These are phyloP conservation scores for Phytophthora sp. DNA, from an alignment of 352 stramenopile species.

Conservation along the genomic window DNA sequence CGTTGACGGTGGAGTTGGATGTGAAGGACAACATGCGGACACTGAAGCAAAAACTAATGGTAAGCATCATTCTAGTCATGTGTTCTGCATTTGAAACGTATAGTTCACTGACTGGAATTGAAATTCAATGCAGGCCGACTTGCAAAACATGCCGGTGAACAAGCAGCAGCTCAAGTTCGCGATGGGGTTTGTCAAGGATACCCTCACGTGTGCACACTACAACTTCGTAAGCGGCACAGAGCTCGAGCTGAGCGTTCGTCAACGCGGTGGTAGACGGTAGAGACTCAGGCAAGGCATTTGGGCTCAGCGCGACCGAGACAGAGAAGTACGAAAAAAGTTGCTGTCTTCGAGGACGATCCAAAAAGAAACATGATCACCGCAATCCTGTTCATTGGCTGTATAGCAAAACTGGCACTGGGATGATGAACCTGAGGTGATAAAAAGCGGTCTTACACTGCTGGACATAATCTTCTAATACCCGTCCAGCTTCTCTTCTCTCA, in stretches of 20 bases:
- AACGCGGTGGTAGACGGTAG: slow-evolving; percentile 77
- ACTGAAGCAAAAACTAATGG: slow-evolving; percentile 92
- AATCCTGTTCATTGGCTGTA: slow-evolving; percentile 8
- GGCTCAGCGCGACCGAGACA: not conserved
- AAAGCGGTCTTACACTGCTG: slow-evolving; percentile 16
- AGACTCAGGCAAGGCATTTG: not conserved
- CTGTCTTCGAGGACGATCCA: slow-evolving; percentile 1
- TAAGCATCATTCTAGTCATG: slow-evolving; percentile 22
- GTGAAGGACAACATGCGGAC: slow-evolving; percentile 91
- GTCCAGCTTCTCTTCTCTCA: slow-evolving; percentile 77
- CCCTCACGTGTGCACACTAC: slow-evolving; percentile 83
- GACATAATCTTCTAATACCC: slow-evolving; percentile 28
- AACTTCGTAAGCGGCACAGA: slow-evolving; percentile 82
- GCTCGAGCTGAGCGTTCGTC: slow-evolving; percentile 81
- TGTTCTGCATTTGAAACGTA: not conserved
- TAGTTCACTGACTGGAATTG: too few species aligned
- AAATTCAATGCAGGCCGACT: slow-evolving; percentile 46
- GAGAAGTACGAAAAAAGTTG: not conserved
- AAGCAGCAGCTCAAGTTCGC: slow-evolving; percentile 96
- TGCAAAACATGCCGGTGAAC: slow-evolving; percentile 93
- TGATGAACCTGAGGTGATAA: slow-evolving; percentile 17
- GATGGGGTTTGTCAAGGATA: slow-evolving; percentile 93
- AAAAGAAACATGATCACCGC: slow-evolving; percentile 1
- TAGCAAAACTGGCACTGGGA: slow-evolving; percentile 15
- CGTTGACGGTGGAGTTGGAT: slow-evolving; percentile 87